Base-by-base conservation (phyloP, 257 asterid genomes). In the Avicennia marina region DNA sequence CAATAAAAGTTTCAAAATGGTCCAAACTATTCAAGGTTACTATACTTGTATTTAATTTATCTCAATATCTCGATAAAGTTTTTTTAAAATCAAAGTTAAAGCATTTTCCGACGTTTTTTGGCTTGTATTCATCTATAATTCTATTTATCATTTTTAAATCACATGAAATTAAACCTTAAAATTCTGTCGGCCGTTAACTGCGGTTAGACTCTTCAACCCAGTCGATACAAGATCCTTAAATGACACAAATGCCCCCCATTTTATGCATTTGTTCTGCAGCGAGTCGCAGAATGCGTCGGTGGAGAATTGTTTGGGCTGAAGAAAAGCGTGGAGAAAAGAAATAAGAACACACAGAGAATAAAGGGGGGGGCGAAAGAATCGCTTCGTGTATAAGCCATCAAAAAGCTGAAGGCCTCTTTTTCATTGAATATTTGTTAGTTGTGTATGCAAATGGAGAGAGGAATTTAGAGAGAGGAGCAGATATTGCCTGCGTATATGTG, bases 131-230 rank as follows among this genome's bases (percentile, higher is more conserved):
- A n/a, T n/a, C n/a, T n/a, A n/a, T n/a, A n/a, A n/a, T n/a, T n/a
- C n/a, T n/a, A n/a, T n/a, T n/a, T n/a, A n/a, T n/a, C n/a, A n/a
- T n/a, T n/a, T n/a, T n/a, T n/a, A n/a, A n/a, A n/a, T n/a, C n/a
- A n/a, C n/a, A n/a, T n/a, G n/a, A n/a, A n/a, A n/a, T n/a, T n/a
- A n/a, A n/a, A n/a, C n/a, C n/a, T n/a, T n/a, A n/a, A n/a, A n/a
- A n/a, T n/a, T n/a, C n/a, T 72, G 66, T 66, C 66, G 60, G 64
- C 70, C 63, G 64, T 72, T 72, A 62, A 72, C 74, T 63, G 53
- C 65, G 64, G 78, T 67, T 72, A 50, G 32, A 61, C 66, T 52
- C 58, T 62, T 61, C 46, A 56, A 61, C 55, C 34, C 43, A 58
- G 58, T 50, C 47, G 38, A 38, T 65, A 52, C 62, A 12, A 66